Evolutionary conservation across 306 rosid species (phyloP).

Genomic region (apple (Malus domestica)): ASM211411v1 NC_041797.1:34590001-34590500

Average conservation of each 20-base stretch:
- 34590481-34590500: too few species aligned
- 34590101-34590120: background rate
- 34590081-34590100: background rate
- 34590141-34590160: background rate
- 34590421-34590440: background rate
- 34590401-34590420: background rate
- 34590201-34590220: background rate
- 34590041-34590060: too few species aligned
- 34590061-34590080: background rate
- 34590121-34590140: constrained; percentile 17
- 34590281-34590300: too few species aligned
- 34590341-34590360: too few species aligned
- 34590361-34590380: background rate
- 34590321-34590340: too few species aligned
- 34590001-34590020: too few species aligned
- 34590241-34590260: background rate
- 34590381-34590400: background rate
- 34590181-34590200: background rate
- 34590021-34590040: too few species aligned
- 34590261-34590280: background rate
- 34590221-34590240: background rate
- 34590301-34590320: background rate
- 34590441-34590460: background rate
- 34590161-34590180: background rate
- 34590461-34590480: background rate